phyloP scores from a whole-genome alignment of 1,284 basidiomycete genomes.

The Moesziomyces aphidis region DNA sequence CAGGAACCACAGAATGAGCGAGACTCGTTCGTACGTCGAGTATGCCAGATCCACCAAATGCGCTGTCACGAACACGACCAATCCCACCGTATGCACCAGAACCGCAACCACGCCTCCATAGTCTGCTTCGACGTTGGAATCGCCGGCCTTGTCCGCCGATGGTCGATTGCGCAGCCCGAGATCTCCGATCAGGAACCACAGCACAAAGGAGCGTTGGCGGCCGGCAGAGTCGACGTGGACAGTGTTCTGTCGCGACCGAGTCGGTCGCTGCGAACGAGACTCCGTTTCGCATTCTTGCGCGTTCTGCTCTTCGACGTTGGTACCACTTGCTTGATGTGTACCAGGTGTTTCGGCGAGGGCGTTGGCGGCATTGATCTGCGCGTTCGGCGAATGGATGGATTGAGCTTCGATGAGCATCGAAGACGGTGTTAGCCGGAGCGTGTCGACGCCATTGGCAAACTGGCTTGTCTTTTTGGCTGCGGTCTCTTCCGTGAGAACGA shows the following conservation, averaged over 20 bases:
- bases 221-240: slow-evolving; percentile 36
- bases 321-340: background rate
- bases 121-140: slow-evolving; percentile 7
- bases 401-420: slow-evolving; percentile 27
- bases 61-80: slow-evolving; percentile 61
- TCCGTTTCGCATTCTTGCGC: background rate
- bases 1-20: slow-evolving; percentile 59
- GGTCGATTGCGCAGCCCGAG: slow-evolving; percentile 38
- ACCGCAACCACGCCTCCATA: slow-evolving; percentile 34
- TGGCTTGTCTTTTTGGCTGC: background rate
- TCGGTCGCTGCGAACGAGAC: slow-evolving; percentile 2
- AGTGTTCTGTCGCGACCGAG: slow-evolving; percentile 5
- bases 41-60: slow-evolving; percentile 59
- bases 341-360: background rate
- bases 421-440: slow-evolving; percentile 28
- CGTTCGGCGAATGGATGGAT: background rate
- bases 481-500: background rate
- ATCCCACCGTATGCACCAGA: slow-evolving; percentile 33
- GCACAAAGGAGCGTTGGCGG: slow-evolving; percentile 45
- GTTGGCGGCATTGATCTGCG: background rate
- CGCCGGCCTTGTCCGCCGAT: background rate
- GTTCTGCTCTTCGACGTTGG: background rate
- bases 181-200: slow-evolving; percentile 60
- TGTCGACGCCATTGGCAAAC: slow-evolving; percentile 1
- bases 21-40: slow-evolving; percentile 36